A percentile compares a stretch with the other conserved stretches of the same genome.
These are phyloP conservation scores for Cladophialophora immunda DNA, from an alignment of 2,329 filamentous ascomycete species.

Conservation along the genomic window DNA sequence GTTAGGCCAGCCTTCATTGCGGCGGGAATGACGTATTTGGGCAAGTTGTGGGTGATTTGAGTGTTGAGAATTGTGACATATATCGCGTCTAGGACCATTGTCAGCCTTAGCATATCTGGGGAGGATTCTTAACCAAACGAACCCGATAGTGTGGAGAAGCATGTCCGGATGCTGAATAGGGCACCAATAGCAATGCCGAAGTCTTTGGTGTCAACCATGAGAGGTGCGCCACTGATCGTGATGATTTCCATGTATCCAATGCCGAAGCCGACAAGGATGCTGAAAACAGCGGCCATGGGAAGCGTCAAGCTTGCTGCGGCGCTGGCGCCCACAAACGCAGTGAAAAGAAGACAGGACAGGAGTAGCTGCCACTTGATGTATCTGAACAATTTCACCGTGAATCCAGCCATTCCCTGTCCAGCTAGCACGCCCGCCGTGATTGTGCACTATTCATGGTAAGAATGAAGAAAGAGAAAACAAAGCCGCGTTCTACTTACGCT, in stretches of 20 bases:
- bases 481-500: neutral
- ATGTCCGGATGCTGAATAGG: constrained; percentile 15
- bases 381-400: constrained; percentile 16
- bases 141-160: constrained; percentile 19
- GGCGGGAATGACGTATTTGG: constrained; percentile 12
- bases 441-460: neutral
- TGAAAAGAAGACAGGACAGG: constrained; percentile 8
- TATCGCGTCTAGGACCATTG: constrained; percentile 13
- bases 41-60: neutral
- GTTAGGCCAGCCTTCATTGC: constrained; percentile 14
- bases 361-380: constrained; percentile 14
- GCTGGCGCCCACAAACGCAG: constrained; percentile 10
- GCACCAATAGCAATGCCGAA: constrained; percentile 16
- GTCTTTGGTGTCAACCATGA: constrained; percentile 18
- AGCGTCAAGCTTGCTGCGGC: constrained; percentile 13
- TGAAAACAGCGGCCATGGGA: constrained; percentile 7
- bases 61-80: constrained; percentile 20
- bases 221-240: constrained; percentile 11
- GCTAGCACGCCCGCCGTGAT: constrained; percentile 12
- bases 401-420: constrained; percentile 12
- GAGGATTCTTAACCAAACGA: neutral
- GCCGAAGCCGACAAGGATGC: constrained; percentile 6
- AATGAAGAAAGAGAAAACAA: neutral
- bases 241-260: constrained; percentile 20
- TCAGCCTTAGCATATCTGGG: constrained; percentile 2